Percentiles rank a stretch among this genome's conserved stretches.
These are phyloP conservation scores for Dioscorea alata DNA, from an alignment of 106 monocot genomes.

Conservation along the genomic window DNA sequence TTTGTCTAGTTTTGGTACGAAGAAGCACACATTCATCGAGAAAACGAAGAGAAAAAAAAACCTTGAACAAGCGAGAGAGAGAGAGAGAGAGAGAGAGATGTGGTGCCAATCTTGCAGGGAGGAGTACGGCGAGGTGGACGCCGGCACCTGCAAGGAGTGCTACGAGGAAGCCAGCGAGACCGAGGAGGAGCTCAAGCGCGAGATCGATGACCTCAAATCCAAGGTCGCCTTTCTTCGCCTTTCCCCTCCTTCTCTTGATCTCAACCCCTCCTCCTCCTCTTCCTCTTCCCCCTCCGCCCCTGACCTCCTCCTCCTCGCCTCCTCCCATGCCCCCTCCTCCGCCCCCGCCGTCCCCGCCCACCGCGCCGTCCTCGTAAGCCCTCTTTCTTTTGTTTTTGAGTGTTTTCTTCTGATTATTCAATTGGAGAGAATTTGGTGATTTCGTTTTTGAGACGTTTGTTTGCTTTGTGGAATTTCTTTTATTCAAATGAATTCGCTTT, in stretches of 20 bases:
- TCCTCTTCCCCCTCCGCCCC: slow-evolving; percentile 11
- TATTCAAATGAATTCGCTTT: no score
- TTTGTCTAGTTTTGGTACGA: no score
- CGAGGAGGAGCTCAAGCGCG: slow-evolving; percentile 92
- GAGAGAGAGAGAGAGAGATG: slow-evolving; percentile 21
- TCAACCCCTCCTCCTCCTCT: slow-evolving; percentile 15
- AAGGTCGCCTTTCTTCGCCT: slow-evolving; percentile 82
- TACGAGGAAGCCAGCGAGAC: slow-evolving; percentile 99
- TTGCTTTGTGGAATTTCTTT: no score
- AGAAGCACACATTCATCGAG: no score
- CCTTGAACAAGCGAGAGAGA: no score
- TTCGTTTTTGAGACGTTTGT: no score
- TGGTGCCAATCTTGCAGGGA: slow-evolving; percentile 85
- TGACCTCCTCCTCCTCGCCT: slow-evolving; percentile 34
- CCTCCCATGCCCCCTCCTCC: slow-evolving; percentile 13
- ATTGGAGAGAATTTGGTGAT: no score
- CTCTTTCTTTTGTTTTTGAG: neutral
- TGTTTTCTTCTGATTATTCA: no score
- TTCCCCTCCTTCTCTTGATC: slow-evolving; percentile 18
- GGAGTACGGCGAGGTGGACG: slow-evolving; percentile 63
- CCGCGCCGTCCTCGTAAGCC: slow-evolving; percentile 60
- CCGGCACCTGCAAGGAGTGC: slow-evolving; percentile 97
- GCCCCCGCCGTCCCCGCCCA: slow-evolving; percentile 45
- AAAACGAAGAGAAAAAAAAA: no score
- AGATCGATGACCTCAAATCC: slow-evolving; percentile 94